Evolutionary conservation across 1,284 basidiomycete genomes (phyloP), one percentile per base, ranked within the genome.

Genomic region (Leccinum griseonigrum): DNA sequence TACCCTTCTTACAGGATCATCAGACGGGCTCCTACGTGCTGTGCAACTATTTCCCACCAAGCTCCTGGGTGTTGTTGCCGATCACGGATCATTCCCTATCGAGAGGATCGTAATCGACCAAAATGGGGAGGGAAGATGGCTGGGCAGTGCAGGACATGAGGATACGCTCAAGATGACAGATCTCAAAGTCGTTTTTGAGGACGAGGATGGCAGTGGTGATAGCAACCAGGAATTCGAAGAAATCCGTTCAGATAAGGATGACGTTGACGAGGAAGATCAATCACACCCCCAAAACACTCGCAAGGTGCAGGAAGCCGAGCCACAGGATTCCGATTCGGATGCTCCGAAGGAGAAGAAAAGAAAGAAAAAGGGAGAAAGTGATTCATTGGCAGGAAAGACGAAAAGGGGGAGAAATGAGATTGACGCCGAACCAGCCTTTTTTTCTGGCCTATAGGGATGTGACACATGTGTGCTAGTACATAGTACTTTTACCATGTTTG

Each of bases 91-190:
- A 63, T 94, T 94, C 77, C 95, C 95, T 2, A 87, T 98, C 54
- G 95, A 97, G 76, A 83, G 94, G 32, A 88, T 98, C 59, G 86
- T 84, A 32, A 78, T 92, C 28, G 83, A 81, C 60, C 72, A 74
- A 62, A 81, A 78, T 62, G 79, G 83, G 2, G 81, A 84, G 64
- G 81, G 82, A 4, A 85, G 85, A 75, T 95, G 94, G 91, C 83
- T 97, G 16, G 96, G 88, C n/a, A 95, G 93, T 72, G 91, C 90
- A n/a, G 93, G 92, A 16, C 95, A 98, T 70, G 95, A 97, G 66
- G 92, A 96, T 64, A 81, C 86, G 32, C 74, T 97, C 66, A 91
- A 90, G 73, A 76, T 98, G 76, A 97, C 94, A 28, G 91, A 97
- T 76, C 77, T 98, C 38, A 84, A 78, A 59, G 81, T 79, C 3